Evolutionary conservation across 78 protist species (phyloP).

Genomic region (Tieghemostelium lacteum): DNA sequence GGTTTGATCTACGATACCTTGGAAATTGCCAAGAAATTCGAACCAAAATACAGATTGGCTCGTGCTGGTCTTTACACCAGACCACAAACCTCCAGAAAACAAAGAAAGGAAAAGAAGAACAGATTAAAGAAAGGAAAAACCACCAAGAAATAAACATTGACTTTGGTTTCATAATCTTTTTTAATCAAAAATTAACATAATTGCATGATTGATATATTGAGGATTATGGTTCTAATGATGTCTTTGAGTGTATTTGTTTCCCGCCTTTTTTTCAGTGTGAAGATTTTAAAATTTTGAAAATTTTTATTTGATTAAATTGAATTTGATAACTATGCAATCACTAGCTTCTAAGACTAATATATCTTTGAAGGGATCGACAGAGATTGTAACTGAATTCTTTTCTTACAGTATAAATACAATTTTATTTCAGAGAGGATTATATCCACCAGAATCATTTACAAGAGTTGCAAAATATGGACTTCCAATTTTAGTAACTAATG

Average conservation of each 20-base stretch:
- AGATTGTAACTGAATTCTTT: conserved; percentile 98
- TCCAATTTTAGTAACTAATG: conserved; percentile 91
- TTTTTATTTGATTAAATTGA: background rate
- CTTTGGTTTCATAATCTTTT: no score
- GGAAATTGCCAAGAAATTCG: conserved; percentile 91
- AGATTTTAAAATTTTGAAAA: no score
- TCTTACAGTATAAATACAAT: conserved; percentile 83
- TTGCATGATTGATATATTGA: no score
- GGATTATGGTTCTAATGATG: no score
- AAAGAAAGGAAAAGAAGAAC: conserved; percentile 98
- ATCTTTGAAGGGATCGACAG: conserved; percentile 95
- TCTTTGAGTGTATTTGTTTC: no score
- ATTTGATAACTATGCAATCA: conserved; percentile 28
- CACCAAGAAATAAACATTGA: conserved; percentile 79
- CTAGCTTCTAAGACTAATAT: conserved; percentile 83
- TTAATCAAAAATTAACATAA: no score
- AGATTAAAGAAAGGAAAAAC: conserved; percentile 95
- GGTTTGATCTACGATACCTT: conserved; percentile 96
- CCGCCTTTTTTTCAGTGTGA: no score
- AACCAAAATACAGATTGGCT: conserved; percentile 93
- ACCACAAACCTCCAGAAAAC: conserved; percentile 89
- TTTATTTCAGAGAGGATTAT: conserved; percentile 97
- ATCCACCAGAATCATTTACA: conserved; percentile 96
- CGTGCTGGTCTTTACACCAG: conserved; percentile 83
- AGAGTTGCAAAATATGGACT: conserved; percentile 94